Conservation (phyloP, 2,329 filamentous ascomycete genomes). For the Beauveria scarabaeidicola region DNA sequence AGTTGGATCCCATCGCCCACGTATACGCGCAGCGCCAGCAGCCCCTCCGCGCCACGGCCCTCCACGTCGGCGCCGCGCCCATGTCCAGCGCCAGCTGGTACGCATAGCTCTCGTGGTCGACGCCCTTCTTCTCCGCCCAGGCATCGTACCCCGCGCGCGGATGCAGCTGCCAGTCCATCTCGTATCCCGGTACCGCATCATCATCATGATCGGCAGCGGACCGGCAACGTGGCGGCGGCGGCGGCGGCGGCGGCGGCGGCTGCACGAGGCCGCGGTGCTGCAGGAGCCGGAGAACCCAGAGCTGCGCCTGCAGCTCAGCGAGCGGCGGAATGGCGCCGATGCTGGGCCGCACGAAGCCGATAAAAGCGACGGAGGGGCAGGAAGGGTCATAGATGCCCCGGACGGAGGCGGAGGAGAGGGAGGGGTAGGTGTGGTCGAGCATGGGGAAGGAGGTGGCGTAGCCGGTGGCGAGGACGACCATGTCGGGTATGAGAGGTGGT, state of each 20-base stretch:
- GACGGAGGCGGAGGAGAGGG: slow-evolving; percentile 39
- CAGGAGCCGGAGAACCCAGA: slow-evolving; percentile 36
- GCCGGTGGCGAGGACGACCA: slow-evolving; percentile 39
- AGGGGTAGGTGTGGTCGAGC: slow-evolving; percentile 30
- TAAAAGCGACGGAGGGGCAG: slow-evolving; percentile 33
- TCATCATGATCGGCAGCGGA: too few relatives aligned
- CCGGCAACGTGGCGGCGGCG: neutral
- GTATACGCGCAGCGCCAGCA: slow-evolving; percentile 31
- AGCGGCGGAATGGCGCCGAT: slow-evolving; percentile 41
- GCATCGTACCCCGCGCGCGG: slow-evolving; percentile 25
- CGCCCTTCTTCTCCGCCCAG: slow-evolving; percentile 29
- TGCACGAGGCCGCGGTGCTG: slow-evolving; percentile 21
- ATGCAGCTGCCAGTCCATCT: slow-evolving; percentile 33
- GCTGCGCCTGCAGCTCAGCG: slow-evolving; percentile 39
- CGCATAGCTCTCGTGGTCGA: slow-evolving; percentile 41
- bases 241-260: slow-evolving; percentile 9
- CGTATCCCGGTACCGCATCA: slow-evolving; percentile 24
- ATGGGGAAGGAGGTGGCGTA: slow-evolving; percentile 35
- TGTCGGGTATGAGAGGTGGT: slow-evolving; percentile 23
- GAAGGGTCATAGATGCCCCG: slow-evolving; percentile 41
- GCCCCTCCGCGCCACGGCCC: slow-evolving; percentile 25
- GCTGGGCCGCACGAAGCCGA: slow-evolving; percentile 39
- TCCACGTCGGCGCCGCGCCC: slow-evolving; percentile 31
- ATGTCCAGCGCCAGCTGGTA: slow-evolving; percentile 42
- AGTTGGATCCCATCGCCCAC: slow-evolving; percentile 41